phyloP scores from a whole-genome alignment of 441 rosid species.

The Syzygium malaccense region DNA sequence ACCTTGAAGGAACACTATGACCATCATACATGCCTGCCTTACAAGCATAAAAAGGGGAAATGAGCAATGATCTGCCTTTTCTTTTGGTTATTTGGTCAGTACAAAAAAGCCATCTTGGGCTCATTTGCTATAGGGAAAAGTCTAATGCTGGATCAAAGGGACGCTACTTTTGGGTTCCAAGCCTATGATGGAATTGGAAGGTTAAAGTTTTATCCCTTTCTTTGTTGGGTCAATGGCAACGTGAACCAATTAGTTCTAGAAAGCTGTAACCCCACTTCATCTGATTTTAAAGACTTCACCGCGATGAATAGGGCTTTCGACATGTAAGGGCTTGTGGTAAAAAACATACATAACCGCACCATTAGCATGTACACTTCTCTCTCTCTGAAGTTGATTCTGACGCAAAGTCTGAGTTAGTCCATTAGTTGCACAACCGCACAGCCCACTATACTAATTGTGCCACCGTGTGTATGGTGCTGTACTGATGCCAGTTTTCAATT shows the following conservation, averaged over 20 bases:
- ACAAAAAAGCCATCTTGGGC: neutral
- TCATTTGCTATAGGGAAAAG: neutral
- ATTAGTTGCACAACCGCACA: neutral
- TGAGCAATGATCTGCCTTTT: neutral
- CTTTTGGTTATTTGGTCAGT: neutral
- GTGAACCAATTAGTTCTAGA: neutral
- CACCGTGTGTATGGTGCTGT: neutral
- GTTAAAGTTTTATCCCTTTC: neutral
- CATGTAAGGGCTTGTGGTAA: neutral
- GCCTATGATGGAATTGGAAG: neutral
- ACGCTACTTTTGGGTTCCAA: neutral
- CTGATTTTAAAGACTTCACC: neutral
- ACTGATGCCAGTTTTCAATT: neutral
- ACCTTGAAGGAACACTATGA: neutral
- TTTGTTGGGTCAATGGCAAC: neutral
- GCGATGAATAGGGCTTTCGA: neutral
- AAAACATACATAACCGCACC: neutral
- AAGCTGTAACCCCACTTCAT: neutral
- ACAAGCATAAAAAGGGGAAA: neutral
- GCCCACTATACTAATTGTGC: neutral
- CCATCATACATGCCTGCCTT: neutral
- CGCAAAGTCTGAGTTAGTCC: neutral
- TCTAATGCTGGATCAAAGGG: neutral
- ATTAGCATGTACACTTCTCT: neutral
- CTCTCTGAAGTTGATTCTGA: neutral